These are phyloP conservation scores for Kuraishia hungarica DNA, from an alignment of 805 yeast species.

Conservation along the genomic window DNA sequence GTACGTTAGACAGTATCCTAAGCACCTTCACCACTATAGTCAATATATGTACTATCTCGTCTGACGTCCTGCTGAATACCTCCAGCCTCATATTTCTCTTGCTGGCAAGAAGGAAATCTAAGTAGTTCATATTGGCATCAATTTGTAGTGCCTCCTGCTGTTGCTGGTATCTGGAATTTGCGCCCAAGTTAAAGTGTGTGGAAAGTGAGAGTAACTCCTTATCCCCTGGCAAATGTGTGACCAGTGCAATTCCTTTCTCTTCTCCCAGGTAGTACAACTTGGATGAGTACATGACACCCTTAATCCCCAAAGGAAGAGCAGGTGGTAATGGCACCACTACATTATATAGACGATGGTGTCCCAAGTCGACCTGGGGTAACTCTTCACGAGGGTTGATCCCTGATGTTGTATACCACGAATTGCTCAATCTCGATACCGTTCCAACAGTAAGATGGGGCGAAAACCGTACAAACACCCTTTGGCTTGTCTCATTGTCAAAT, in stretches of 20 bases:
- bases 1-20: slow-evolving; percentile 21
- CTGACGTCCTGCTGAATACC: slow-evolving; percentile 2
- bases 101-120: neutral
- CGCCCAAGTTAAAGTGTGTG: neutral
- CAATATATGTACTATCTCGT: slow-evolving; percentile 16
- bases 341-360: neutral
- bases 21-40: slow-evolving; percentile 13
- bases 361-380: neutral
- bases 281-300: neutral
- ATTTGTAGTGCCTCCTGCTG: neutral
- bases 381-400: slow-evolving; percentile 1
- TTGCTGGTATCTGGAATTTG: neutral
- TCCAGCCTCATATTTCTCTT: slow-evolving; percentile 4
- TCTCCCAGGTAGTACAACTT: neutral
- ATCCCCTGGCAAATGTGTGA: slow-evolving; percentile 1
- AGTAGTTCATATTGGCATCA: neutral
- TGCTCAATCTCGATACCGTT: slow-evolving; percentile 6
- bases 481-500: slow-evolving; percentile 5
- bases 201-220: neutral
- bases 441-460: slow-evolving; percentile 8
- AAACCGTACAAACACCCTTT: slow-evolving; percentile 6
- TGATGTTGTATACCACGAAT: slow-evolving; percentile 7
- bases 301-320: neutral
- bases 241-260: slow-evolving; percentile 1
- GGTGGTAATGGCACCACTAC: neutral